Base-by-base conservation (phyloP, 352 stramenopile species). In the Phytopythium ostracodes region DNA sequence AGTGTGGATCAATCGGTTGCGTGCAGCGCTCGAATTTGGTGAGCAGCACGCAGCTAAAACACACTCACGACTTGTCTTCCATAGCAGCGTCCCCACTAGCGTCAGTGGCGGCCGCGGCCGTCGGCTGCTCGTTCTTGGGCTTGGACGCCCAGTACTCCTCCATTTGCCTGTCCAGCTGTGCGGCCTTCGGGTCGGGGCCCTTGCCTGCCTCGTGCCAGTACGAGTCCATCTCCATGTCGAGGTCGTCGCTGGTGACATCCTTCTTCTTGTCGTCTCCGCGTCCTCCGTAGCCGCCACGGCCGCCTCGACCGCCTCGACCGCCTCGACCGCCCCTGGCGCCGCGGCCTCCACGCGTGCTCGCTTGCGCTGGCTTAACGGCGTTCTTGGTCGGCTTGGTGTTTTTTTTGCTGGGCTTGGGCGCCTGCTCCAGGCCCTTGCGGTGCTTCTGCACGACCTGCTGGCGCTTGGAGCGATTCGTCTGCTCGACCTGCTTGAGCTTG, bases 131-230 rank as follows among this genome's bases (percentile, higher is more conserved):
- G 47, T 68, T 59, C 47, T 84, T 71, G 25, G 84, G 86, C 71
- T 96, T 96, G 49, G 73, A 76, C 22, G 85, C 87, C 89, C 89
- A 97, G 75, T 97, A 97, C 43, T 89, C 71, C 38, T 97, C 89
- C 80, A 97, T 91, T 59, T 95, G 83, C 38, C 85, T 84, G 62
- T 97, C 88, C 47, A 97, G 68, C 42, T 85, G 72, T 29, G 66
- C 77, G 18, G 83, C 75, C 66, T 96, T 87, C 9, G 89, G 89
- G 60, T 97, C 87, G 11, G 88, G 89, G 27, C 89, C 89, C 66
- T 97, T 97, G 29, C 89, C 89, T 24, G 80, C 89, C 62, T 92
- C 64, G 57, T 92, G 81, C 89, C 89, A 97, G 70, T 97, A 96
- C 64, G 77, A 60, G 63, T 94, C 88, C 87, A 96, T 94, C 55